Percentiles rank a stretch among this genome's conserved stretches.
Evolutionary conservation across 352 stramenopile genomes (phyloP).

Genomic region (Pythium monospermum): DNA sequence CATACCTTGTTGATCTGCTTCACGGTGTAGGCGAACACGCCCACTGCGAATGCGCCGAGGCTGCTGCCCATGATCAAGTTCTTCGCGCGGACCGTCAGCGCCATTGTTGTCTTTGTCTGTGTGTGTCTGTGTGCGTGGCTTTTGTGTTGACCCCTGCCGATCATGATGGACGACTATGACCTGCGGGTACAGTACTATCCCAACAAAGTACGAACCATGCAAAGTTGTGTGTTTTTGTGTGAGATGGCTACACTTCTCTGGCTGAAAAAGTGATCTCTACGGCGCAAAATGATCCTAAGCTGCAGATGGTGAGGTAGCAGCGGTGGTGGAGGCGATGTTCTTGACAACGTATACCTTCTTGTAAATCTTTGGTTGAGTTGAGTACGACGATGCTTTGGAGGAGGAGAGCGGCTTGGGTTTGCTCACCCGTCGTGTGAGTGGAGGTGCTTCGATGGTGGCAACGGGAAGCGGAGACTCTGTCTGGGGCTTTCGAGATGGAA

Average conservation of each 20-base stretch:
- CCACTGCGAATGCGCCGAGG: slow-evolving; percentile 55
- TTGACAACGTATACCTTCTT: slow-evolving; percentile 35
- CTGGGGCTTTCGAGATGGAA: too few species aligned
- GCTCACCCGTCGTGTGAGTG: slow-evolving; percentile 18
- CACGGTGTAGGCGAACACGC: slow-evolving; percentile 76
- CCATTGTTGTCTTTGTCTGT: slow-evolving; percentile 27
- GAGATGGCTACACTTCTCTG: slow-evolving; percentile 8
- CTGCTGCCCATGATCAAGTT: slow-evolving; percentile 68
- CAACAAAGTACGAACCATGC: slow-evolving; percentile 10
- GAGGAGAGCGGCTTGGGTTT: slow-evolving; percentile 5
- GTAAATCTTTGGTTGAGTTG: slow-evolving; percentile 20
- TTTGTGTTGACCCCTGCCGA: slow-evolving; percentile 2
- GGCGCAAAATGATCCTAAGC: too few species aligned
- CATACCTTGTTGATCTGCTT: slow-evolving; percentile 76
- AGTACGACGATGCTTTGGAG: not conserved
- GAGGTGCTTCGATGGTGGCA: too few species aligned
- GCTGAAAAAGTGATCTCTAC: too few species aligned
- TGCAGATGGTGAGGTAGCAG: slow-evolving; percentile 10
- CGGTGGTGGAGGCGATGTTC: not conserved
- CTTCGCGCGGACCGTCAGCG: slow-evolving; percentile 64
- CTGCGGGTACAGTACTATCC: too few species aligned
- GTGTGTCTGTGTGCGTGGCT: not conserved
- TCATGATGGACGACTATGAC: slow-evolving; percentile 16
- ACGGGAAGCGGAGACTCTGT: too few species aligned
- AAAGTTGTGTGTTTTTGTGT: too few species aligned